Evolutionary conservation across 176 grass and related monocot species (phyloP).

Genomic region (Aegilops speltoides): DNA sequence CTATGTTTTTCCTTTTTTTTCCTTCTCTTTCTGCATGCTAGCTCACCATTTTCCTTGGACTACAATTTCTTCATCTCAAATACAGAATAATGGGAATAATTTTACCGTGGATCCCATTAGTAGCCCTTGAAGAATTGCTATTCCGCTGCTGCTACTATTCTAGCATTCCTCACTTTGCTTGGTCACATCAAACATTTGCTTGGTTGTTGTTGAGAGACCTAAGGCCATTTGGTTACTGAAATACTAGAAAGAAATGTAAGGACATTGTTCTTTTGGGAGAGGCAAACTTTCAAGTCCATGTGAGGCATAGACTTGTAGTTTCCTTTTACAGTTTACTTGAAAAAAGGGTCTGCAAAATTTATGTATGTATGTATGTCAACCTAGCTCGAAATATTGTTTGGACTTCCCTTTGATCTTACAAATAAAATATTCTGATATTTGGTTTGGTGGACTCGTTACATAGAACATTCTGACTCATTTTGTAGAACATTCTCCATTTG

Average conservation of each 20-base stretch:
- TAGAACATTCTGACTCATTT: not conserved
- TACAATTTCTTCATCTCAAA: not conserved
- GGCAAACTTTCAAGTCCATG: not conserved
- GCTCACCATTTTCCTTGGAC: conserved; percentile 6
- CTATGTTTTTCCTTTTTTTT: not conserved
- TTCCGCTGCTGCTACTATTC: not conserved
- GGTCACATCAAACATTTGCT: not conserved
- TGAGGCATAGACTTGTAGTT: not conserved
- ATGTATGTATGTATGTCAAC: not conserved
- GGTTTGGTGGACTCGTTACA: not conserved
- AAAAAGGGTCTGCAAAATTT: not conserved
- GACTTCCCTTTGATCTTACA: not conserved
- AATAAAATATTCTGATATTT: not conserved
- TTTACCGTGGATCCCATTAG: conserved; percentile 1
- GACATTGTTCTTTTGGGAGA: not conserved
- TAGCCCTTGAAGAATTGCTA: conserved; percentile 4
- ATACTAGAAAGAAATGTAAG: not conserved
- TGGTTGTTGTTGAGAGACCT: not conserved
- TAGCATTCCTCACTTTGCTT: not conserved
- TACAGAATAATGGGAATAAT: conserved; percentile 1
- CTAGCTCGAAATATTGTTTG: not conserved
- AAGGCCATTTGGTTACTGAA: not conserved
- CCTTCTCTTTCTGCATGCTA: conserved; percentile 3
- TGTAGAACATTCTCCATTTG: not conserved
- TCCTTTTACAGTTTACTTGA: not conserved